These are phyloP conservation scores for Rhytidiadelphus loreus DNA, from an alignment of 225 moss, liverwort and hornwort genomes.

Conservation along the genomic window DNA sequence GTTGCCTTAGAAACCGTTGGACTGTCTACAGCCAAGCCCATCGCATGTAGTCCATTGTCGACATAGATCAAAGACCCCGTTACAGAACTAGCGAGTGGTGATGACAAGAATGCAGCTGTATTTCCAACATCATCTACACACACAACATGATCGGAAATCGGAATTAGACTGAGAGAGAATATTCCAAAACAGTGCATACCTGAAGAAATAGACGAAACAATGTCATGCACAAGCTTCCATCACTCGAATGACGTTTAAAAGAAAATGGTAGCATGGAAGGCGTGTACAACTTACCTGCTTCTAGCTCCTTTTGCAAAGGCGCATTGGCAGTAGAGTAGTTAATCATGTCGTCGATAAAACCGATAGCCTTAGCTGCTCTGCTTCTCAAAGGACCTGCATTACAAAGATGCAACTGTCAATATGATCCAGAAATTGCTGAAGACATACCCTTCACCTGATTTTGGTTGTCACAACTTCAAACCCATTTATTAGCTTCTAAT, in stretches of 20 bases:
- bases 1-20: slow-evolving; percentile 44
- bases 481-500: neutral
- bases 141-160: neutral
- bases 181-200: neutral
- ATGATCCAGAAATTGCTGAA: neutral
- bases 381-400: slow-evolving; percentile 75
- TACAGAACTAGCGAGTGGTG: slow-evolving; percentile 64
- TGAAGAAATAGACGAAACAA: neutral
- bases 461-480: neutral
- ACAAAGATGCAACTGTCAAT: neutral
- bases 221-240: no score
- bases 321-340: slow-evolving; percentile 90
- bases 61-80: slow-evolving; percentile 82
- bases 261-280: neutral
- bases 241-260: neutral
- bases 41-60: slow-evolving; percentile 90
- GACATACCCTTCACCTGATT: neutral
- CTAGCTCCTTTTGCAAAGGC: slow-evolving; percentile 78
- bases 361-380: slow-evolving; percentile 96
- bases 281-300: slow-evolving; percentile 27
- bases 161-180: neutral
- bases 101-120: slow-evolving; percentile 75
- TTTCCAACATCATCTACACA: slow-evolving; percentile 77
- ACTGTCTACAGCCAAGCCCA: slow-evolving; percentile 89
- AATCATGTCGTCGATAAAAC: slow-evolving; percentile 98